Conservation (phyloP, 768 basidiomycete species). For the Artomyces pyxidatus region DNA sequence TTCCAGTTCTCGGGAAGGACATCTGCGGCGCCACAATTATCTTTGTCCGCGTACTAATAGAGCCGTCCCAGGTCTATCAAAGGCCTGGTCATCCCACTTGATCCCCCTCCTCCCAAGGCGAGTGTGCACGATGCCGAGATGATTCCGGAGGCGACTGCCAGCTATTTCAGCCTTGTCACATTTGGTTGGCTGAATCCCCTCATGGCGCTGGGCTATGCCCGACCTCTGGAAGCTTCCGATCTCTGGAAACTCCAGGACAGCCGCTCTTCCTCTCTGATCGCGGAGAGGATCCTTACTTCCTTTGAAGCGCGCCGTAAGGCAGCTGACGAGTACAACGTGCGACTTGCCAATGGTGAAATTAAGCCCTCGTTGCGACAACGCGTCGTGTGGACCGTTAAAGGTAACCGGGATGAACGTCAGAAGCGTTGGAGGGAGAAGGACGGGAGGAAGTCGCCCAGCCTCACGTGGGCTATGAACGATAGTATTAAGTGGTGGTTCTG, state of each 20-base stretch:
- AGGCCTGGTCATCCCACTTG: slow-evolving; percentile 9
- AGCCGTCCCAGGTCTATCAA: slow-evolving; percentile 12
- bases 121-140: slow-evolving; percentile 53
- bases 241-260: slow-evolving; percentile 69
- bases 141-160: slow-evolving; percentile 62
- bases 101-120: slow-evolving; percentile 34
- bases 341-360: slow-evolving; percentile 57
- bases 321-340: slow-evolving; percentile 64
- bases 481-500: slow-evolving; percentile 75
- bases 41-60: no score
- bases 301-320: slow-evolving; percentile 49
- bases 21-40: no score
- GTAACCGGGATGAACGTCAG: slow-evolving; percentile 46
- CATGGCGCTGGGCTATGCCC: slow-evolving; percentile 65
- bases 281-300: slow-evolving; percentile 52
- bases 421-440: slow-evolving; percentile 54
- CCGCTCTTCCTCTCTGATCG: slow-evolving; percentile 51
- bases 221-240: slow-evolving; percentile 75
- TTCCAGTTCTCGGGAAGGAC: background rate
- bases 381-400: slow-evolving; percentile 54
- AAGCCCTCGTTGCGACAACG: slow-evolving; percentile 40
- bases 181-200: slow-evolving; percentile 74
- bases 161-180: slow-evolving; percentile 48
- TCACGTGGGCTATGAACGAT: slow-evolving; percentile 66
- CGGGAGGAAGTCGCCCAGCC: slow-evolving; percentile 56